phyloP scores from a whole-genome alignment of 768 basidiomycete genomes.

The Boletus tomentosulus region DNA sequence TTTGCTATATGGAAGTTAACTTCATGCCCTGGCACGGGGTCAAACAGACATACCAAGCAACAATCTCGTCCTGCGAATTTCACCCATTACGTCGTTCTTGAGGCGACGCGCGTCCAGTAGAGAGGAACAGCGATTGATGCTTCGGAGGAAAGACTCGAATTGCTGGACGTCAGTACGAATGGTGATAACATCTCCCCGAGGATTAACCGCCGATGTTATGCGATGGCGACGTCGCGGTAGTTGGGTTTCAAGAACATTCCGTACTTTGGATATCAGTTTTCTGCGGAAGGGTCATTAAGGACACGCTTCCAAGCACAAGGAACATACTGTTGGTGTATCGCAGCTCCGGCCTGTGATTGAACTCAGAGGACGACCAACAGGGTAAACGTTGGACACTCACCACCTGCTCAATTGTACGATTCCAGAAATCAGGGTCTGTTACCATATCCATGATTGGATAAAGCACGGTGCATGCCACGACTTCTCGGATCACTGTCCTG shows the following conservation, averaged over 20 bases:
- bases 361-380: conserved; percentile 9
- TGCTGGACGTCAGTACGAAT: conserved; percentile 76
- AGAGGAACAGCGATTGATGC: conserved; percentile 77
- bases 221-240: conserved; percentile 52
- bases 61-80: conserved; percentile 77
- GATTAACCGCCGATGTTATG: conserved; percentile 37
- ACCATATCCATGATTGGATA: conserved; percentile 91
- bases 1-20: conserved; percentile 46
- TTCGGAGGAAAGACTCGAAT: conserved; percentile 87
- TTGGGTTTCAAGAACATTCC: conserved; percentile 78
- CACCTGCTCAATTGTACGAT: conserved; percentile 85
- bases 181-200: conserved; percentile 67
- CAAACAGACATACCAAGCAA: conserved; percentile 51
- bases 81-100: conserved; percentile 90
- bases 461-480: conserved; percentile 75
- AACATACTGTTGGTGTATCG: conserved; percentile 61
- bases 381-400: conserved; percentile 44
- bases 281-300: conserved; percentile 33
- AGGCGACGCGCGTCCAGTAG: conserved; percentile 85
- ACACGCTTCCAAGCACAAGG: conserved; percentile 4
- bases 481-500: conserved; percentile 72
- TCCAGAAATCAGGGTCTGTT: conserved; percentile 97
- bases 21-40: not conserved
- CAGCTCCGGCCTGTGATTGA: conserved; percentile 51
- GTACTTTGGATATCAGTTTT: conserved; percentile 83